Base-by-base conservation (phyloP, 306 rosid species). In the Corylus heterophylla region DNA sequence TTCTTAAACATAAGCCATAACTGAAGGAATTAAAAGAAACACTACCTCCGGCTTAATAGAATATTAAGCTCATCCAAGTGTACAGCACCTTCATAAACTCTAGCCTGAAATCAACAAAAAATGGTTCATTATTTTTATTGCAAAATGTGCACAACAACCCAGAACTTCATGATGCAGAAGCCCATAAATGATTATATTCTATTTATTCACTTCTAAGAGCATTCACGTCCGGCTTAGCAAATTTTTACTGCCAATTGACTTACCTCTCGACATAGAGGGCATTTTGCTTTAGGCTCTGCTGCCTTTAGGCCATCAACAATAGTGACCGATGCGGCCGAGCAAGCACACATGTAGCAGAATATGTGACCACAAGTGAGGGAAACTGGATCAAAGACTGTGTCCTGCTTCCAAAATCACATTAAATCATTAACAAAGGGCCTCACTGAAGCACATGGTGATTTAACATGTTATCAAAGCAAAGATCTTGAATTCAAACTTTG, bases 181-280 rank as follows among this genome's bases (percentile, higher is more conserved):
- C 27, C 66, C 10, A 22, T 22, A 59, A 55, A 3, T 2, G 66
- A 20, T 20, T 22, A 22, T 20, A 25, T 61, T 22, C 42, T 27
- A 27, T 61, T 10, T 20, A 35, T 39, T 12, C 45, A 25, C 3
- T 12, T 29, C 76, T 54, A 7, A 14, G 5, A 3, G 1, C 5
- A 5, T 39, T 39, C 6, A 39, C 44, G 0, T 39, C 44, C 2
- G 0, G 6, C 44, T 39, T 5, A 39, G 6, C 44, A 39, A 39
- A 39, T 39, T 39, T 39, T 5, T 0, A 39, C 5, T 39, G 31
- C 18, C 4, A 52, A 69, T 76, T 31, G 42, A 69, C 81, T 72
- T 81, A 92, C 98, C 96, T 85, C 86, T 18, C 97, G 89, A 79
- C 99, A 95, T n/a, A 95, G 84, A 68, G 99, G 99, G 85, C 99